Evolutionary conservation across 441 rosid species (phyloP).

Genomic region (Oxalis stricta): DNA sequence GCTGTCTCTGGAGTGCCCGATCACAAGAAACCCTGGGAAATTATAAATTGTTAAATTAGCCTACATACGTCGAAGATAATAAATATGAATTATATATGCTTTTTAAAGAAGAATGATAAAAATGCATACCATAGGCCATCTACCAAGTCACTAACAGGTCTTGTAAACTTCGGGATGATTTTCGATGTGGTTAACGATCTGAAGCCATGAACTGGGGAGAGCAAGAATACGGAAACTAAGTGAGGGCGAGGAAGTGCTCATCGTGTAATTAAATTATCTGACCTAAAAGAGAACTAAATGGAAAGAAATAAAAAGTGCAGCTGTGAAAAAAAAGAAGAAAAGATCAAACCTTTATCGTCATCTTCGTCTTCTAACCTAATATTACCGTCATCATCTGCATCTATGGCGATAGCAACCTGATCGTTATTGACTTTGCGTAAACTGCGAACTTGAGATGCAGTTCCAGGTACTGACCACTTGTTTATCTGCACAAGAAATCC

Average conservation of each 20-base stretch:
- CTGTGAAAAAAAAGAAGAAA: neutral
- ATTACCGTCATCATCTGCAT: slow-evolving; percentile 33
- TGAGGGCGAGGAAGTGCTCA: neutral
- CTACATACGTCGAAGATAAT: no score
- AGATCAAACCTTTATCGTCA: slow-evolving; percentile 80
- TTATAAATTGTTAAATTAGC: neutral
- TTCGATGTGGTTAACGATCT: slow-evolving; percentile 82
- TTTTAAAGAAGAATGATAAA: no score
- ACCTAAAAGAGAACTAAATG: neutral
- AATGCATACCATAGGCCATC: slow-evolving; percentile 82
- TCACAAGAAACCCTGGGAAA: slow-evolving; percentile 90
- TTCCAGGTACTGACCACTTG: slow-evolving; percentile 58
- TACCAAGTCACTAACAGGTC: slow-evolving; percentile 73
- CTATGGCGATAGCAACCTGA: slow-evolving; percentile 87
- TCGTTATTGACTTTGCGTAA: slow-evolving; percentile 83
- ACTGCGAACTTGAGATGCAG: slow-evolving; percentile 80
- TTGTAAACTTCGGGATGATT: slow-evolving; percentile 69
- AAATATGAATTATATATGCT: no score
- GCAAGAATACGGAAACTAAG: neutral
- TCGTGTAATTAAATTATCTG: neutral
- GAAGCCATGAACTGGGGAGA: slow-evolving; percentile 74
- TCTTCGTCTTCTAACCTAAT: slow-evolving; percentile 75
- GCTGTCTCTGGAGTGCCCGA: slow-evolving; percentile 87
- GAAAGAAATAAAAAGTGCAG: neutral
- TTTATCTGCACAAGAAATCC: slow-evolving; percentile 45